Evolutionary conservation across 495 filamentous ascomycete genomes (phyloP), one percentile per base, ranked within the genome.

Genomic region (Podospora conica): DNA sequence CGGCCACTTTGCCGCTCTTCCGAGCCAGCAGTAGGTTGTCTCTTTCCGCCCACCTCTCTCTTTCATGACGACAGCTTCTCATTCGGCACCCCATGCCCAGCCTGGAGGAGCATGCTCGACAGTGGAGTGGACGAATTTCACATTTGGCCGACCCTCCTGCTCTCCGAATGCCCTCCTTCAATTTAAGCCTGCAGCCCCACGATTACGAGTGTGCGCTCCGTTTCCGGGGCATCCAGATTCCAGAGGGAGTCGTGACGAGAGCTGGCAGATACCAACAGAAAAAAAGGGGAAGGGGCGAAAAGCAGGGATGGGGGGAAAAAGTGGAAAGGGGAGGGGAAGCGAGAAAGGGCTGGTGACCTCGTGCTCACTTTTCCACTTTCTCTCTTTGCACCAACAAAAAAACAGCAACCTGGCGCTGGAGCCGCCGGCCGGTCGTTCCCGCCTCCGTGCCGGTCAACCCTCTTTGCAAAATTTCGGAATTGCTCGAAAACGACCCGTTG

Each of bases 371-470:
- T 11, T 56, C 55, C 55, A 22, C 22, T 56, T 55, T 55, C 23
- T 55, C 23, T 21, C 20, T 55, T 55, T 48, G 40, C 40, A 18
- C 40, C 40, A n/a, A n/a, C 18, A 48, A 48, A n/a, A 48, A 48
- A 48, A 48, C 6, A 48, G 6, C 18, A n/a, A 48, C 15, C 40
- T 63, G 61, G 61, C 61, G 61, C 61, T 63, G 61, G 61, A 63
- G 61, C 61, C 61, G 53, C 61, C 61, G 61, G 53, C 61, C 61
- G 61, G 61, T 63, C 53, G 33, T 25, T 56, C 61, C 61, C 61
- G 53, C 20, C 48, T 12, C 24, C 11, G 18, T 12, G 15, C n/a
- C 10, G 24, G 20, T 15, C 48, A 3, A 55, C 15, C 4, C 8
- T 23, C 55, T 48, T 48, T n/a, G 33, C 33, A 48, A 10, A 18